phyloP scores from a whole-genome alignment of 306 rosid species.

The Vigna radiata region DNA sequence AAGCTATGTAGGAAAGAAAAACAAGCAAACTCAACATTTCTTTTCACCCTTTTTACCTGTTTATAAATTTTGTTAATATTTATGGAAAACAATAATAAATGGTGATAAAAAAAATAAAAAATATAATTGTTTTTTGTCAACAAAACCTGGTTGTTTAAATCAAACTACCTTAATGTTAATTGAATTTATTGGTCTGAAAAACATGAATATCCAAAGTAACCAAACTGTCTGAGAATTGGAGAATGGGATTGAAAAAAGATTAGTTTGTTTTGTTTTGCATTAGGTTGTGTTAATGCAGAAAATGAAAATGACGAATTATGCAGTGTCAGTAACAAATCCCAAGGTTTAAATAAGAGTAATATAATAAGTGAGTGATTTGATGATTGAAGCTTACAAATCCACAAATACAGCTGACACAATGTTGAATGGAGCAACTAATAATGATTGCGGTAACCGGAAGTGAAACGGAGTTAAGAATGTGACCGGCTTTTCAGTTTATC shows the following conservation, averaged over 20 bases:
- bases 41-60: too few relatives aligned
- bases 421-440: not conserved
- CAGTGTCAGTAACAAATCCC: conserved; percentile 25
- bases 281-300: not conserved
- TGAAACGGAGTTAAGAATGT: not conserved
- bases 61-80: too few relatives aligned
- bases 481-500: conserved; percentile 50
- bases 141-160: too few relatives aligned
- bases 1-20: too few relatives aligned
- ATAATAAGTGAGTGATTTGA: not conserved
- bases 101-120: too few relatives aligned
- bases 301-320: not conserved
- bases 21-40: too few relatives aligned
- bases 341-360: not conserved
- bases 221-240: not conserved
- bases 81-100: too few relatives aligned
- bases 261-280: not conserved
- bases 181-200: too few relatives aligned
- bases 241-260: not conserved
- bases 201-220: too few relatives aligned
- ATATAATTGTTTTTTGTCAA: too few relatives aligned
- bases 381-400: conserved; percentile 19
- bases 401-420: not conserved
- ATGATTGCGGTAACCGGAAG: conserved; percentile 12
- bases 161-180: too few relatives aligned